A percentile compares a stretch with the other conserved stretches of the same genome.
Conservation (phyloP, 805 yeast genomes). For the Wickerhamiella spandovensis region DNA sequence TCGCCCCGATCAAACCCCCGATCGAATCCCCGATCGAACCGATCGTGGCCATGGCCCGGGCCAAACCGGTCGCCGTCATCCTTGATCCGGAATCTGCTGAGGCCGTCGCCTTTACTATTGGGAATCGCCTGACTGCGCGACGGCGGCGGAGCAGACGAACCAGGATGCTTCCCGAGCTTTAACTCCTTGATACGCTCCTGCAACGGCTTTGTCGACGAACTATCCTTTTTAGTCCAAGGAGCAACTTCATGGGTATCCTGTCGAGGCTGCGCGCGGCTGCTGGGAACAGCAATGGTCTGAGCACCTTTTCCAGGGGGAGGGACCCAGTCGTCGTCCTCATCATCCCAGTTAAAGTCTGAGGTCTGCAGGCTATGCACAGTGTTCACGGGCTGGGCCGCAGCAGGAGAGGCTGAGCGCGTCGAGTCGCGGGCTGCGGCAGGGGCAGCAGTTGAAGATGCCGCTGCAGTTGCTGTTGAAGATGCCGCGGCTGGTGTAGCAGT, state of each 20-base stretch:
- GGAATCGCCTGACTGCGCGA: not conserved
- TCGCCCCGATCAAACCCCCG: not conserved
- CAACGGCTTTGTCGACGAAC: constrained; percentile 1
- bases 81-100: constrained; percentile 13
- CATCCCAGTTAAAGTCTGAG: constrained; percentile 27
- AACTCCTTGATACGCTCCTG: constrained; percentile 4
- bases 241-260: constrained; percentile 1
- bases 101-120: constrained; percentile 6
- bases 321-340: constrained; percentile 26
- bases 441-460: too few relatives aligned
- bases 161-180: constrained; percentile 2
- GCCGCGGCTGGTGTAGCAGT: too few relatives aligned
- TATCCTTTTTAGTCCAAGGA: not conserved
- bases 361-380: constrained; percentile 4
- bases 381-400: too few relatives aligned
- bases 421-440: too few relatives aligned
- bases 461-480: too few relatives aligned
- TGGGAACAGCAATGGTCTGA: not conserved
- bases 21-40: not conserved
- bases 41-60: not conserved
- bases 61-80: not conserved
- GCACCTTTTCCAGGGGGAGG: constrained; percentile 7
- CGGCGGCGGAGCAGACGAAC: not conserved
- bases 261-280: not conserved
- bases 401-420: too few relatives aligned